These are phyloP conservation scores for Solanum hybrid DNA, from an alignment of 305 asterid species.

Conservation along the genomic window DNA sequence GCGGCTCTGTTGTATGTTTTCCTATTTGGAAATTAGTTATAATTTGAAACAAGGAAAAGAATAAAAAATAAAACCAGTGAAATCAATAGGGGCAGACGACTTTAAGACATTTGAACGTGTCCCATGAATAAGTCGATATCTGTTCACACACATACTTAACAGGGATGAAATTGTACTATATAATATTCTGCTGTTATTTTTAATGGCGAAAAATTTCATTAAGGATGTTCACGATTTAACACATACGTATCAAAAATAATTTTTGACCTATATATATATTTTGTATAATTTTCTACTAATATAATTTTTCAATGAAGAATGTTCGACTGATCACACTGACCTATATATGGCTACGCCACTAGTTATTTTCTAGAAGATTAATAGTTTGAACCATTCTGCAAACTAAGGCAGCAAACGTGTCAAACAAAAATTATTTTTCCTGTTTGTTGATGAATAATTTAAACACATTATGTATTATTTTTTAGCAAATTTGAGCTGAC, in stretches of 20 bases:
- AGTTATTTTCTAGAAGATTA: background rate
- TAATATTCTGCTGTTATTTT: background rate
- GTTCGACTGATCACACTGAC: background rate
- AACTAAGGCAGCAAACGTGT: background rate
- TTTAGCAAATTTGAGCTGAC: background rate
- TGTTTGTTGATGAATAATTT: background rate
- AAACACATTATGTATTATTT: background rate
- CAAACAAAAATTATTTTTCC: background rate
- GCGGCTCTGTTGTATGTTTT: background rate
- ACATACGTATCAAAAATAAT: background rate
- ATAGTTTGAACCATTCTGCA: background rate
- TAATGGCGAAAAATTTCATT: background rate
- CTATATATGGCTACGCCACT: too few relatives aligned
- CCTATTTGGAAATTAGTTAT: background rate
- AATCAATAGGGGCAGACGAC: background rate
- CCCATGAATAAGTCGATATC: background rate
- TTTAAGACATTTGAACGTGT: background rate
- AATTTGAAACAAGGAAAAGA: background rate
- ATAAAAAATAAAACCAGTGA: background rate
- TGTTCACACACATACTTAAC: background rate
- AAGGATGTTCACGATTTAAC: too few relatives aligned
- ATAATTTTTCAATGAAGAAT: too few relatives aligned
- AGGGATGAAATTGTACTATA: background rate
- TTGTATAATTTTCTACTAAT: too few relatives aligned
- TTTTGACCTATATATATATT: background rate